Base-by-base conservation (phyloP, 1,139 yeast genomes). In the Suhomyces bokatorum region DNA sequence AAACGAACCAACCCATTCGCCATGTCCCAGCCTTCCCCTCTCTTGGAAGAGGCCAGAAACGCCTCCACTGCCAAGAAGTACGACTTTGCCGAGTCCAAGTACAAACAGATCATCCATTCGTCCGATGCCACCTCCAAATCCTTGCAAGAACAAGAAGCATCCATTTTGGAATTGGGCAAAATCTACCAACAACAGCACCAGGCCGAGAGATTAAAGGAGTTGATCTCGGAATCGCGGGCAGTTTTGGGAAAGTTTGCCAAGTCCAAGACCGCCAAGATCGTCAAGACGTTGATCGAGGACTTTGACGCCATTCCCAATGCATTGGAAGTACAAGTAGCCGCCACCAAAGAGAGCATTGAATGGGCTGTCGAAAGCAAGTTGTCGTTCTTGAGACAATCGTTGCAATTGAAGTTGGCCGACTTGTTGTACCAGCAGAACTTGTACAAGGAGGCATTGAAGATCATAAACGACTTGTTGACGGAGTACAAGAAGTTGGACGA, bases 401-500 rank as follows among this genome's bases (percentile, higher is more conserved):
- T 95, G 51, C 93, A 90, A 59, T 80, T 93, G 60, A 85, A 95
- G 60, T 78, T 93, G 49, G 83, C 96, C 8, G 81, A 85, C 9
- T 74, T 89, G 56, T 83, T 84, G 57, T 86, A 85, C 61, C 73
- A 77, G 46, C 84, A 84, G 61, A 79, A 79, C 40, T 72, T 75
- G 31, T 87, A 81, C 65, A 81, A 81, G 52, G 88, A 83, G 38
- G 86, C 97, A 3, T 71, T 95, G 47, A 73, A 76, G 42, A 78
- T 91, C 52, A 86, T 90, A 53, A 82, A 83, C 52, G 77, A 77
- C 15, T 76, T 95, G 57, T 75, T 93, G 57, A 75, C 78, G 52
- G 98, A 93, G 64, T 88, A 91, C 65, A 93, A 93, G 70, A 87
- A 89, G 62, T 75, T 95, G 56, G 99, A 95, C 64, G 99, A 95